Percentiles rank a stretch among this genome's conserved stretches.
These are phyloP conservation scores for Tricholomella constricta DNA, from an alignment of 768 basidiomycete genomes.

Conservation along the genomic window DNA sequence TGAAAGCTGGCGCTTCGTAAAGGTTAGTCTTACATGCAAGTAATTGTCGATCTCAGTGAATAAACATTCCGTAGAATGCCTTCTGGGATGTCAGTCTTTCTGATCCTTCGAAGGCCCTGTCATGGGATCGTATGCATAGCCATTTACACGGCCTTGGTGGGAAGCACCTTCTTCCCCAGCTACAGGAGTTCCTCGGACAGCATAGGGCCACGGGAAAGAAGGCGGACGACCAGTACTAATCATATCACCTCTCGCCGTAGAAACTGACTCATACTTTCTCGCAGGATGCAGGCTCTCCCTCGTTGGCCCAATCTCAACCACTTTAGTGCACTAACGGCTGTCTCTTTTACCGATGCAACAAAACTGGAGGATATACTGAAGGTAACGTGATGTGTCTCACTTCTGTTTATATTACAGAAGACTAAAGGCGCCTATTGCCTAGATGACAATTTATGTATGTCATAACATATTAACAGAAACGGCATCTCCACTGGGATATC, in stretches of 20 bases:
- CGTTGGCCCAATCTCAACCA: neutral
- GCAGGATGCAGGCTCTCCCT: neutral
- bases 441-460: neutral
- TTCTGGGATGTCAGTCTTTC: slow-evolving; percentile 31
- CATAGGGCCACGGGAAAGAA: neutral
- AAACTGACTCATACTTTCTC: neutral
- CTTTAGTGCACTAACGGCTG: neutral
- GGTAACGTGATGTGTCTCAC: neutral
- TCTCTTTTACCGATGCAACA: neutral
- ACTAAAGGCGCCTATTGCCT: no score
- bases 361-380: neutral
- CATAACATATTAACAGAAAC: neutral
- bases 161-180: slow-evolving; percentile 23
- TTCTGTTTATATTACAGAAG: no score
- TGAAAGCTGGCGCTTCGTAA: neutral
- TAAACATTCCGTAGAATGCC: slow-evolving; percentile 19
- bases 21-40: neutral
- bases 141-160: slow-evolving; percentile 24
- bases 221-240: neutral
- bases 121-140: slow-evolving; percentile 31
- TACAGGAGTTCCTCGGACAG: slow-evolving; percentile 13
- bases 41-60: neutral
- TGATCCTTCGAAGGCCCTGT: slow-evolving; percentile 24
- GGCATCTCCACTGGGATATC: slow-evolving; percentile 11
- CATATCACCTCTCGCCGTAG: neutral